phyloP scores from a whole-genome alignment of 306 rosid species.

The Hippophae tibetana region DNA sequence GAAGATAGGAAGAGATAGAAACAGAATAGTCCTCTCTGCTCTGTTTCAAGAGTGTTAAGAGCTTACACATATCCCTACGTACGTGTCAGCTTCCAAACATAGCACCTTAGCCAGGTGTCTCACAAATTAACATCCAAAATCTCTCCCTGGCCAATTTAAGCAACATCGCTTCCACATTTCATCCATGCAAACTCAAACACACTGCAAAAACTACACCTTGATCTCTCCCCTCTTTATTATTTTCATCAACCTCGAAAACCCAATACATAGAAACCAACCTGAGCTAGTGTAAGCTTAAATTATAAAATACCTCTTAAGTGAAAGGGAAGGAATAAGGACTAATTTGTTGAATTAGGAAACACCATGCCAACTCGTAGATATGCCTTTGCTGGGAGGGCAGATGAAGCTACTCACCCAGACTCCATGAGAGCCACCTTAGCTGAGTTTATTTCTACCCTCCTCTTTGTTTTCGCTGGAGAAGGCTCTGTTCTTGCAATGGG shows the following conservation, averaged over 20 bases:
- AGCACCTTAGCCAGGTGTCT: conserved; percentile 45
- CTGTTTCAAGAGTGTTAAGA: conserved; percentile 5
- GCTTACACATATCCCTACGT: conserved; percentile 39
- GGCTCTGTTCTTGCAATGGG: conserved; percentile 91
- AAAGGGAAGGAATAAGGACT: too few species aligned
- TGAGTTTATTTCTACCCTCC: conserved; percentile 70
- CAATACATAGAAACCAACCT: not conserved
- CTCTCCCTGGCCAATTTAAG: conserved; percentile 29
- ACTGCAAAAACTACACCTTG: not conserved
- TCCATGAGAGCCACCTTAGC: conserved; percentile 83
- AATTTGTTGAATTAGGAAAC: too few species aligned
- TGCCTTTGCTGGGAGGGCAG: conserved; percentile 57
- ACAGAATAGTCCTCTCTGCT: conserved; percentile 2
- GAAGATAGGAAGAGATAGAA: conserved; percentile 14
- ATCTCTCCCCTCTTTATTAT: not conserved
- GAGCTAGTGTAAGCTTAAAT: not conserved
- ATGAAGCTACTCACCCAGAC: conserved; percentile 89
- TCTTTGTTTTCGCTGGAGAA: conserved; percentile 91
- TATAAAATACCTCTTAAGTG: too few species aligned
- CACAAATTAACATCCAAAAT: not conserved
- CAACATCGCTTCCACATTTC: conserved; percentile 39
- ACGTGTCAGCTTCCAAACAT: conserved; percentile 35
- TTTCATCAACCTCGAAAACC: not conserved
- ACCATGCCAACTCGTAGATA: conserved; percentile 66
- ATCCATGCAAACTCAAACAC: conserved; percentile 42